Conservation (phyloP, 441 rosid species). For the Pelargonium myrrhifolium region DNA sequence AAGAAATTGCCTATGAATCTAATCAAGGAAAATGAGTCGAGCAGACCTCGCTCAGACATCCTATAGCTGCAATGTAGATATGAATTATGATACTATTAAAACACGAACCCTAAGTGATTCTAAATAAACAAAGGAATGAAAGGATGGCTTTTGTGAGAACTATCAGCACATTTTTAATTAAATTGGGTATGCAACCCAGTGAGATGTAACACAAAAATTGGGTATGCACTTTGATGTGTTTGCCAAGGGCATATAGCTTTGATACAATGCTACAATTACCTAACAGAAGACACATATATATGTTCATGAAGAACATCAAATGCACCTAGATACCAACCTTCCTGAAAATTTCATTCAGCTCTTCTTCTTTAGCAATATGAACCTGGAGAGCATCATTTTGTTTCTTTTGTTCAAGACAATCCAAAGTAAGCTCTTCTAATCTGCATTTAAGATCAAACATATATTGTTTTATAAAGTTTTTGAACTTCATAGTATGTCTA, state of each 20-base stretch:
- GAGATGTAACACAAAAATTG: background rate
- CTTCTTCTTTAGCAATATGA: constrained; percentile 53
- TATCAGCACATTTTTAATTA: background rate
- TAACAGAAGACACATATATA: background rate
- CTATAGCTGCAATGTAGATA: no score
- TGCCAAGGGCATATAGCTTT: background rate
- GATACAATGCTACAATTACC: background rate
- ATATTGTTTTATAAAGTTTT: background rate
- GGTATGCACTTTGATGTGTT: background rate
- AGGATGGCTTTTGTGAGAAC: no score
- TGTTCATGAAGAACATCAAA: background rate
- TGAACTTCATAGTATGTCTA: background rate
- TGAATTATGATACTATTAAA: no score
- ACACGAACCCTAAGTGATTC: no score
- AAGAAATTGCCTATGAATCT: no score
- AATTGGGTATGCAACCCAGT: background rate
- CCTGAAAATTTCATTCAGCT: constrained; percentile 45
- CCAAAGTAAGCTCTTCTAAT: constrained; percentile 61
- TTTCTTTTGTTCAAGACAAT: constrained; percentile 55
- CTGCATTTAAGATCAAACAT: constrained; percentile 30
- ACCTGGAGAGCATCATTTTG: constrained; percentile 46
- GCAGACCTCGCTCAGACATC: no score
- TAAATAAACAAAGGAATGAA: no score
- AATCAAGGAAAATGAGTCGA: no score
- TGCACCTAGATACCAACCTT: constrained; percentile 38